Evolutionary conservation across 2,329 filamentous ascomycete genomes (phyloP).

Genomic region (Colletotrichum chrysophilum): DNA sequence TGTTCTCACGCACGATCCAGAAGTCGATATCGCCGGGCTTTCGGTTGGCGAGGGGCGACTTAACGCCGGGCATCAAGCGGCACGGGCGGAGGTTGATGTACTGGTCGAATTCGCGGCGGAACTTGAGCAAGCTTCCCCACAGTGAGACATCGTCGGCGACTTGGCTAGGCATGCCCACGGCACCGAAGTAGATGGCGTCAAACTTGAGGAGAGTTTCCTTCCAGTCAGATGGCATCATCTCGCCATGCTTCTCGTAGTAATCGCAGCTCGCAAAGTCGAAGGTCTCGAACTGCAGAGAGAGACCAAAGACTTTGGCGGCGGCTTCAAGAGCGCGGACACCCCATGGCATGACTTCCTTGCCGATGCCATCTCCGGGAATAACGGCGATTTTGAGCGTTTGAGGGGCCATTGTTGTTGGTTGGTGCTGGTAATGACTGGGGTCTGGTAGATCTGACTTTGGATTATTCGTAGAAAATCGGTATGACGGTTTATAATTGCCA

Average conservation of each 20-base stretch:
- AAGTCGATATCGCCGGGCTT: constrained; percentile 63
- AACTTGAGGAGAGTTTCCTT: constrained; percentile 39
- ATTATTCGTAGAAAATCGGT: neutral
- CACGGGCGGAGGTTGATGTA: constrained; percentile 72
- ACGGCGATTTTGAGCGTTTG: constrained; percentile 52
- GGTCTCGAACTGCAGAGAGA: constrained; percentile 63
- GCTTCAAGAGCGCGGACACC: constrained; percentile 37
- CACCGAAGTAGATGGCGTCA: constrained; percentile 69
- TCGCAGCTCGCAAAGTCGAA: constrained; percentile 72
- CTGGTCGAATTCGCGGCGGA: constrained; percentile 68
- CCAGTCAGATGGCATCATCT: constrained; percentile 44
- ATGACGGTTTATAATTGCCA: neutral
- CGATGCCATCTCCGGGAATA: constrained; percentile 74
- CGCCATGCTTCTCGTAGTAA: constrained; percentile 48
- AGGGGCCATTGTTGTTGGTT: neutral
- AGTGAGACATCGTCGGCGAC: constrained; percentile 71
- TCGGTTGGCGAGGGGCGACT: constrained; percentile 60
- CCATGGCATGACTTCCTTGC: constrained; percentile 64
- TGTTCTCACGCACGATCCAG: constrained; percentile 72
- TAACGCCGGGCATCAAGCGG: constrained; percentile 63
- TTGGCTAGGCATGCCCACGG: constrained; percentile 62
- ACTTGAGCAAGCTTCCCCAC: constrained; percentile 68
- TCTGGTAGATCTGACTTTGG: neutral
- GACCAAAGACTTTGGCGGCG: constrained; percentile 47
- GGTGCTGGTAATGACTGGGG: neutral